Conservation (phyloP, 192 early-diverging fungal genomes). For the Diversispora eburnea region DNA sequence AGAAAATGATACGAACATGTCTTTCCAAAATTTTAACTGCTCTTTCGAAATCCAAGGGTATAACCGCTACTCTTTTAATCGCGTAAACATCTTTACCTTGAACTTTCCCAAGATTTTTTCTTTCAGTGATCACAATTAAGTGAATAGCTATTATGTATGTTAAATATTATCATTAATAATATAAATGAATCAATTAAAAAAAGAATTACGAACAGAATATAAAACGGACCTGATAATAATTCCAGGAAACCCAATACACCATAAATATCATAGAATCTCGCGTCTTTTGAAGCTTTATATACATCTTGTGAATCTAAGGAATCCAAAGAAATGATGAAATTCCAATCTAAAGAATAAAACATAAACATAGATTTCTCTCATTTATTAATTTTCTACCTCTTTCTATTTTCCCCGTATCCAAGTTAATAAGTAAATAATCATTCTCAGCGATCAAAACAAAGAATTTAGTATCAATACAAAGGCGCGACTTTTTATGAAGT, state of each 20-base stretch:
- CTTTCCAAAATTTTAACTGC: constrained; percentile 12
- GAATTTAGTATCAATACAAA: constrained; percentile 11
- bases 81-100: constrained; percentile 22
- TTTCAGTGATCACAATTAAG: constrained; percentile 13
- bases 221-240: constrained; percentile 12
- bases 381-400: not conserved
- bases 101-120: constrained; percentile 7
- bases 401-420: constrained; percentile 10
- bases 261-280: constrained; percentile 12
- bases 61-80: constrained; percentile 5
- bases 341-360: not conserved
- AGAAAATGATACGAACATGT: constrained; percentile 4
- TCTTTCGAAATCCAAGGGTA: constrained; percentile 22
- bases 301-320: not conserved
- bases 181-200: not conserved
- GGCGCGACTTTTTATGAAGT: constrained; percentile 13
- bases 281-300: not conserved
- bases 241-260: constrained; percentile 19
- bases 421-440: constrained; percentile 15
- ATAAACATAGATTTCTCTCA: not conserved
- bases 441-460: constrained; percentile 21
- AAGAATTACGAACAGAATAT: not conserved
- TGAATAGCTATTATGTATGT: not conserved
- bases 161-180: not conserved
- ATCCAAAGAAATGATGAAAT: too few relatives aligned